Conservation (phyloP, 2,329 filamentous ascomycete species). For the Alternaria postmessia region DNA sequence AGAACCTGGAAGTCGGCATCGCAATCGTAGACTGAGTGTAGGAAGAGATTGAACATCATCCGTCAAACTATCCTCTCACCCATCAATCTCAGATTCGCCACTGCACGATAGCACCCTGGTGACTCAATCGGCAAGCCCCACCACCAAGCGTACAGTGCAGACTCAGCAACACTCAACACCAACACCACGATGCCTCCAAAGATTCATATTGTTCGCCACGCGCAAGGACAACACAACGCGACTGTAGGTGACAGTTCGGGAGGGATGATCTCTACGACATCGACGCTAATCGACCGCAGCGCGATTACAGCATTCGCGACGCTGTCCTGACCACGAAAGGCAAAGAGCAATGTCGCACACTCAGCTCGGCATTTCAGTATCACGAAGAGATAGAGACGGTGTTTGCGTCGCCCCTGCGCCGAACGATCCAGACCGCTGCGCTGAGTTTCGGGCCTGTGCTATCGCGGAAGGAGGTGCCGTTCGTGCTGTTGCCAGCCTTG, state of each 20-base stretch:
- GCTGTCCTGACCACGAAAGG: conserved; percentile 81
- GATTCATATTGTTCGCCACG: conserved; percentile 70
- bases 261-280: neutral
- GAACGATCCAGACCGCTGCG: conserved; percentile 81
- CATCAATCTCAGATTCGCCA: neutral
- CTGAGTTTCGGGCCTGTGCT: conserved; percentile 68
- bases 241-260: conserved; percentile 25
- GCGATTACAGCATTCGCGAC: conserved; percentile 77
- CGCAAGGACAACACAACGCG: conserved; percentile 77
- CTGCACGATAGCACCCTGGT: conserved; percentile 7
- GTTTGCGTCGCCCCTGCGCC: conserved; percentile 79
- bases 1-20: neutral
- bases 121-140: conserved; percentile 18
- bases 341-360: conserved; percentile 72
- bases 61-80: neutral
- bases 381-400: conserved; percentile 69
- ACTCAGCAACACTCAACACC: conserved; percentile 12
- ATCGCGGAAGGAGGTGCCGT: conserved; percentile 50
- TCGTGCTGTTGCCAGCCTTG: conserved; percentile 73
- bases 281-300: conserved; percentile 50
- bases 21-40: neutral
- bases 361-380: conserved; percentile 70
- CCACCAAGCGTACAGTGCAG: conserved; percentile 8
- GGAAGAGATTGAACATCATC: neutral
- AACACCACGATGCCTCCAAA: conserved; percentile 35